These are phyloP conservation scores for Lentinula detonsa DNA, from an alignment of 768 basidiomycete species.

Conservation along the genomic window DNA sequence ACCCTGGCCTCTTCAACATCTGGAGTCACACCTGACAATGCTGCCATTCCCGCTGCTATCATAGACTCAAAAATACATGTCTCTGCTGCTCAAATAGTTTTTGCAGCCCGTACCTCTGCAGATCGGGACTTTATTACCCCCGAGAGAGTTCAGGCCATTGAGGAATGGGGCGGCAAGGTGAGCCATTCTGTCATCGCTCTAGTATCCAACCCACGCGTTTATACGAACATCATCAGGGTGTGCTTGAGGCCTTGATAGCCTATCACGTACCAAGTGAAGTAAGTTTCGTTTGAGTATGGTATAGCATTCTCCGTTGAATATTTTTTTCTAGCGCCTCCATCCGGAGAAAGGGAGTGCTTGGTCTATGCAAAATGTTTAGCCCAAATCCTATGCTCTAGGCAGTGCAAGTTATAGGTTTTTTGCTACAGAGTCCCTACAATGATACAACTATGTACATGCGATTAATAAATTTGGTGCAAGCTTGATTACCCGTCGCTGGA, in stretches of 20 bases:
- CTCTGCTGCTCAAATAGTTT: slow-evolving; percentile 79
- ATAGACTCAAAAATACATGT: slow-evolving; percentile 50
- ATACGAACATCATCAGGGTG: slow-evolving; percentile 27
- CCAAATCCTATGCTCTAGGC: too few relatives aligned
- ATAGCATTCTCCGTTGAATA: slow-evolving; percentile 4
- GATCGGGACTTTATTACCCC: slow-evolving; percentile 68
- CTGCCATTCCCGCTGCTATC: slow-evolving; percentile 14
- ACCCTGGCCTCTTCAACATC: slow-evolving; percentile 19
- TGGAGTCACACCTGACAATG: slow-evolving; percentile 7
- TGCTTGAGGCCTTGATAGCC: slow-evolving; percentile 49
- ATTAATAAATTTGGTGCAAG: too few relatives aligned
- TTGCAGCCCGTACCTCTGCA: slow-evolving; percentile 61
- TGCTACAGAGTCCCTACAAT: too few relatives aligned
- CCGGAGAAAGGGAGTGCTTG: slow-evolving; percentile 52
- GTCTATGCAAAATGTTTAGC: slow-evolving; percentile 21
- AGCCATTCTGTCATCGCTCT: slow-evolving; percentile 8
- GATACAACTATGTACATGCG: too few relatives aligned
- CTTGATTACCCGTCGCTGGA: too few relatives aligned
- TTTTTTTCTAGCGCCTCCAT: slow-evolving; percentile 40
- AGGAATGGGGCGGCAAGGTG: slow-evolving; percentile 55
- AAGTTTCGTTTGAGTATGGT: slow-evolving; percentile 19
- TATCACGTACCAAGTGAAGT: slow-evolving; percentile 47
- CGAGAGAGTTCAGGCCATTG: slow-evolving; percentile 48
- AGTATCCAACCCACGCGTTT: slow-evolving; percentile 4
- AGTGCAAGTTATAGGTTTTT: too few relatives aligned